These are phyloP conservation scores for Pestalotiopsis sp. DNA, from an alignment of 2,329 filamentous ascomycete species.

Conservation along the genomic window DNA sequence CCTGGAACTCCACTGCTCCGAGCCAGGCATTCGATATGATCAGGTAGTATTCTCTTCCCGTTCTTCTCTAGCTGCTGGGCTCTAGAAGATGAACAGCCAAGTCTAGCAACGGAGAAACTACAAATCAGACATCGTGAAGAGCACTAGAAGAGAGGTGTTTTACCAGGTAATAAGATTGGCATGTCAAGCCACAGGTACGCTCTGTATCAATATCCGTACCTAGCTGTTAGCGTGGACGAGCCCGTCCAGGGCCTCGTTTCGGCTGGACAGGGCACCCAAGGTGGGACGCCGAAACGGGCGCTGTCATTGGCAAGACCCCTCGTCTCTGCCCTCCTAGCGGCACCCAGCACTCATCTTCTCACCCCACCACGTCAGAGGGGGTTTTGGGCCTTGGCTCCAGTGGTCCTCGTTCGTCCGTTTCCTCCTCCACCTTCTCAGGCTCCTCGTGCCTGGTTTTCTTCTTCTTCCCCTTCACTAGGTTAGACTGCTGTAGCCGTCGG, in stretches of 20 bases:
- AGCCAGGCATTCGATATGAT: background rate
- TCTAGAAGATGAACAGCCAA: too few species aligned
- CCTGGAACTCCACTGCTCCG: background rate
- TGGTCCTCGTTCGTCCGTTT: conserved; percentile 5
- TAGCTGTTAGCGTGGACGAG: background rate
- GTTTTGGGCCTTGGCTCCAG: background rate
- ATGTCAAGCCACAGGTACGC: background rate
- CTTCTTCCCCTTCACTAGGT: conserved; percentile 1
- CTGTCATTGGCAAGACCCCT: conserved; percentile 4
- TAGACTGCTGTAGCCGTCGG: background rate
- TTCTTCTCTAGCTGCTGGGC: too few species aligned
- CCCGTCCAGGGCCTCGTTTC: background rate
- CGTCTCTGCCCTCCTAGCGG: background rate
- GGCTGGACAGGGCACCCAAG: background rate
- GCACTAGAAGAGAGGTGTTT: too few species aligned
- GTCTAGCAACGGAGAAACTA: too few species aligned
- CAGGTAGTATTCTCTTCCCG: background rate
- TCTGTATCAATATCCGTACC: background rate
- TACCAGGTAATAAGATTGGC: background rate
- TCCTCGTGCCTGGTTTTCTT: conserved; percentile 10
- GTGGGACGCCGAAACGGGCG: background rate
- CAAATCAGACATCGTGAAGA: too few species aligned
- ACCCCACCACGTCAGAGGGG: background rate
- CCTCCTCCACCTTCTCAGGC: background rate
- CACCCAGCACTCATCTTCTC: conserved; percentile 5